phyloP scores from a whole-genome alignment of 352 stramenopile species.

The Phytophthora ohioensis region DNA sequence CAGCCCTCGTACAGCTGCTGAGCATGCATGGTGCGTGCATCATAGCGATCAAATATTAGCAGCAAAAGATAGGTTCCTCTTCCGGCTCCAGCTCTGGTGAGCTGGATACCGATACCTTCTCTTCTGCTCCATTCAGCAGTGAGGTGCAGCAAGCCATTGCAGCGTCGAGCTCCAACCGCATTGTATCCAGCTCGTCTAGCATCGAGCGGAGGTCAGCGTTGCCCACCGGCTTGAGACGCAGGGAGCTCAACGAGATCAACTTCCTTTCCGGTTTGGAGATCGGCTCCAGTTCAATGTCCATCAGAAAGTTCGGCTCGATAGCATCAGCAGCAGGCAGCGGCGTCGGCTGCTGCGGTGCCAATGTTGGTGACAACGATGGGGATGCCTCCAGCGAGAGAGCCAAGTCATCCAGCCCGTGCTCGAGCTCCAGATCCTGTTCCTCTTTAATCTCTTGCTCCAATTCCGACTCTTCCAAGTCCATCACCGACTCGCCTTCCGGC shows the following conservation, averaged over 20 bases:
- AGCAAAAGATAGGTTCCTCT: slow-evolving; percentile 44
- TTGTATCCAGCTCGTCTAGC: slow-evolving; percentile 51
- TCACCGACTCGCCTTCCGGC: slow-evolving; percentile 16
- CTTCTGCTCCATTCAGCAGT: slow-evolving; percentile 31
- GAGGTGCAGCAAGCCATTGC: slow-evolving; percentile 45
- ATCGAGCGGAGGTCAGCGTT: slow-evolving; percentile 49
- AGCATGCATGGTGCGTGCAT: slow-evolving; percentile 19
- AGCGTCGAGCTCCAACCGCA: slow-evolving; percentile 45
- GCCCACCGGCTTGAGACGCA: slow-evolving; percentile 30
- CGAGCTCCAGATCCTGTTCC: slow-evolving; percentile 23
- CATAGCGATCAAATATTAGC: slow-evolving; percentile 39
- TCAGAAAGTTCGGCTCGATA: slow-evolving; percentile 47
- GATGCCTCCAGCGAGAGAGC: slow-evolving; percentile 29
- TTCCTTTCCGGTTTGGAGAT: slow-evolving; percentile 40
- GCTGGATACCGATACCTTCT: slow-evolving; percentile 13
- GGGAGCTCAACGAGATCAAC: slow-evolving; percentile 23
- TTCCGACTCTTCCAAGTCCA: slow-evolving; percentile 1
- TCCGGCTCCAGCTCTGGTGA: slow-evolving; percentile 32
- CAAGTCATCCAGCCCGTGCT: slow-evolving; percentile 26
- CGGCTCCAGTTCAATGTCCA: slow-evolving; percentile 50
- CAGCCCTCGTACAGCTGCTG: background rate
- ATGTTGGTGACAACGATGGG: slow-evolving; percentile 28
- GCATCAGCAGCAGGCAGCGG: slow-evolving; percentile 10
- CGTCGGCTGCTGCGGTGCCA: slow-evolving; percentile 17
- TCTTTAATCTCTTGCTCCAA: background rate